Conservation (phyloP, 441 rosid species). For the Jatropha podagrica region DNA sequence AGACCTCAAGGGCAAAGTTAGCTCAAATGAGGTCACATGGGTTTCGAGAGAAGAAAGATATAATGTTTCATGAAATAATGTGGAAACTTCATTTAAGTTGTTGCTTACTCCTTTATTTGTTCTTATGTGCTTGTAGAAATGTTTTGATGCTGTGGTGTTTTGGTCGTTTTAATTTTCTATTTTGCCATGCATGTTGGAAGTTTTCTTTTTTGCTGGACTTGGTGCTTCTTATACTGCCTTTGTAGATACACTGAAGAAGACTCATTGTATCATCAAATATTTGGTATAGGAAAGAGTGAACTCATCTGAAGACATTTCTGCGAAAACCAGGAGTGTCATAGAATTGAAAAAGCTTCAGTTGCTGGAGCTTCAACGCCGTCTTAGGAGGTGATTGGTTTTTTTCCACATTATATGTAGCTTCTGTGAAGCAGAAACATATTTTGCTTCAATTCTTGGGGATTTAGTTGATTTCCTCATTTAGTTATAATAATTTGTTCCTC, state of each 20-base stretch:
- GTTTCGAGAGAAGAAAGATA: not conserved
- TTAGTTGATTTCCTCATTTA: not conserved
- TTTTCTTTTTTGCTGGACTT: not conserved
- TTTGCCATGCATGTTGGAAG: conserved; percentile 9
- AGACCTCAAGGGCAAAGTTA: not conserved
- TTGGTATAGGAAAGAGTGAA: conserved; percentile 70
- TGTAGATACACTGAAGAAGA: conserved; percentile 12
- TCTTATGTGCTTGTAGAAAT: not conserved
- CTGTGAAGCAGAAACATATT: conserved; percentile 1
- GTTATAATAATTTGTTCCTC: conserved; percentile 12
- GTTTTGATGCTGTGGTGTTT: not conserved
- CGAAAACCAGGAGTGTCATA: conserved; percentile 90
- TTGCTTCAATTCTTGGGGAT: not conserved
- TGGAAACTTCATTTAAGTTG: not conserved
- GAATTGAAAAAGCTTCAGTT: conserved; percentile 93
- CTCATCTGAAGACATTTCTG: conserved; percentile 82
- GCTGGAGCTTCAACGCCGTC: conserved; percentile 76
- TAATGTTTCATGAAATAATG: not conserved
- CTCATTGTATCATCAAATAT: conserved; percentile 8
- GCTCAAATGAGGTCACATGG: not conserved
- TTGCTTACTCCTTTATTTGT: not conserved
- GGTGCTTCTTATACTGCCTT: conserved; percentile 13
- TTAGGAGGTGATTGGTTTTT: conserved; percentile 56
- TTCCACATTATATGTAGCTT: not conserved
- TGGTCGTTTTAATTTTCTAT: not conserved